phyloP scores from a whole-genome alignment of 1,139 yeast species.

The Saccharomyces pastorianus region DNA sequence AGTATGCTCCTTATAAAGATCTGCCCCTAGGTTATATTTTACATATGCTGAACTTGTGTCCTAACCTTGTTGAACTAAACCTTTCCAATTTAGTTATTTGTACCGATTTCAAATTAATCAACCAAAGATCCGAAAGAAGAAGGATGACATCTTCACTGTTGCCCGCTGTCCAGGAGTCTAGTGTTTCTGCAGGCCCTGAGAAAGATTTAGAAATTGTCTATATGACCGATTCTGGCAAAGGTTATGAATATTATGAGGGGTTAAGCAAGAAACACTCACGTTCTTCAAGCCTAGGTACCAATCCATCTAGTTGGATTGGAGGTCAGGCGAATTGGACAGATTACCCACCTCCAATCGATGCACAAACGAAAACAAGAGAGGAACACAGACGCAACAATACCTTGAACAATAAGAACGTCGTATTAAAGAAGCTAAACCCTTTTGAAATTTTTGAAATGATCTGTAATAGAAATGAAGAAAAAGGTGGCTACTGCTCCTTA shows the following conservation, averaged over 20 bases:
- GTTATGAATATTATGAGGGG: slow-evolving; percentile 18
- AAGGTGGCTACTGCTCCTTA: slow-evolving; percentile 4
- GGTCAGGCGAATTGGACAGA: slow-evolving; percentile 9
- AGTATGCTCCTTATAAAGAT: slow-evolving; percentile 54
- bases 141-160: slow-evolving; percentile 15
- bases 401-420: slow-evolving; percentile 7
- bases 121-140: slow-evolving; percentile 10
- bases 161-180: slow-evolving; percentile 17
- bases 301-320: slow-evolving; percentile 10
- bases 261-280: slow-evolving; percentile 4
- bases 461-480: slow-evolving; percentile 3
- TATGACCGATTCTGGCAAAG: slow-evolving; percentile 26
- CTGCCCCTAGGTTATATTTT: slow-evolving; percentile 61
- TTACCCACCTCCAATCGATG: slow-evolving; percentile 22
- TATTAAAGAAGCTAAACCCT: slow-evolving; percentile 15
- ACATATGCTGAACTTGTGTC: slow-evolving; percentile 53
- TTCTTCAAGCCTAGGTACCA: slow-evolving; percentile 6
- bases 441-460: slow-evolving; percentile 16
- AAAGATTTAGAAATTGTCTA: slow-evolving; percentile 19
- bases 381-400: slow-evolving; percentile 11
- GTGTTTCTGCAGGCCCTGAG: slow-evolving; percentile 9
- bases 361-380: slow-evolving; percentile 15
- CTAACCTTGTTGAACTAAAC: slow-evolving; percentile 43
- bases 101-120: slow-evolving; percentile 46
- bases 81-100: slow-evolving; percentile 51